Conservation (phyloP, 139 green algal genomes). For the Desmodesmus armatus region DNA sequence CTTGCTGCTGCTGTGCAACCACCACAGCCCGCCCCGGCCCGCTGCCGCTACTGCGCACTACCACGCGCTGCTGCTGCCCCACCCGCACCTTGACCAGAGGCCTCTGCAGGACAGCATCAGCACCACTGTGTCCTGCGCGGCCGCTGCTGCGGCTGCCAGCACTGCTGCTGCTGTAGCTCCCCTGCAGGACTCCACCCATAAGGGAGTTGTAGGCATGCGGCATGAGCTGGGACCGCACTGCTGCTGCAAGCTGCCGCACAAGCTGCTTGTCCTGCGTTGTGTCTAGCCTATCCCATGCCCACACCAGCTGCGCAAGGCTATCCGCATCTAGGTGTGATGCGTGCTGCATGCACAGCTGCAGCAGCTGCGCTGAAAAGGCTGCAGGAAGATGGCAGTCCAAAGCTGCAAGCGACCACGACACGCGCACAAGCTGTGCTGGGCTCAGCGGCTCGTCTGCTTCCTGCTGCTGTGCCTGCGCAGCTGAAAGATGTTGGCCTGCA, state of each 20-base stretch:
- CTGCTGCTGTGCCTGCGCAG: not conserved
- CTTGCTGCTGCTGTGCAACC: too few relatives aligned
- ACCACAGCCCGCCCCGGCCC: too few relatives aligned
- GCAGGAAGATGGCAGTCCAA: constrained; percentile 24
- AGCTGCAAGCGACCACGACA: constrained; percentile 33
- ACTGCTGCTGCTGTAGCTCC: too few relatives aligned
- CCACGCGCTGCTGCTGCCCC: too few relatives aligned
- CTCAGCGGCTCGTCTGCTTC: not conserved
- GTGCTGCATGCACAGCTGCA: constrained; percentile 13
- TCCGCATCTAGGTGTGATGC: not conserved
- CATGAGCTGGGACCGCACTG: not conserved
- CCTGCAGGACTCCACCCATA: too few relatives aligned
- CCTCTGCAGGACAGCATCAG: too few relatives aligned
- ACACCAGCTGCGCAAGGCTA: constrained; percentile 19
- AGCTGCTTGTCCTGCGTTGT: constrained; percentile 4
- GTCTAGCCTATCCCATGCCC: constrained; percentile 39
- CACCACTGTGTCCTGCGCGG: too few relatives aligned
- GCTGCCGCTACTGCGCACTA: too few relatives aligned
- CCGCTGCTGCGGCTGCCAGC: too few relatives aligned
- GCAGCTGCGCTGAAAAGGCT: not conserved
- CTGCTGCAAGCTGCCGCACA: constrained; percentile 29
- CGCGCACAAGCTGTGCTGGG: not conserved
- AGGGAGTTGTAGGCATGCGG: too few relatives aligned
- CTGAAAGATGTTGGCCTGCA: constrained; percentile 3
- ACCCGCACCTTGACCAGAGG: too few relatives aligned